Base-by-base conservation (phyloP, 1,284 basidiomycete genomes). In the Cryptococcus sp. region DNA sequence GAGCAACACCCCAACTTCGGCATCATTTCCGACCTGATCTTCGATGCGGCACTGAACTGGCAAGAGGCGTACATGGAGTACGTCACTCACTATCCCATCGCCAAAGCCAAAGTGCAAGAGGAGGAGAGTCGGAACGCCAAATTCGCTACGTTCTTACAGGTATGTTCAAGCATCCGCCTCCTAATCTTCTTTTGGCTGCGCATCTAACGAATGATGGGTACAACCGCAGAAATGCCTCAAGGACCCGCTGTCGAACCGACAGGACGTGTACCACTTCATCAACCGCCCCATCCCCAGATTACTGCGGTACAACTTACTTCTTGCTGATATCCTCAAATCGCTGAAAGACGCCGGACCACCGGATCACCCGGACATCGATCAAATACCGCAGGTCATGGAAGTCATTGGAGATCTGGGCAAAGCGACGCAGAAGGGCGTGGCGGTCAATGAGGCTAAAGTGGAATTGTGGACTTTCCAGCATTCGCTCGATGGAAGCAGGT, bases 51-150 rank as follows among this genome's bases (percentile, higher is more conserved):
- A 3, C 82, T 98, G 57, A 91, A 94, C 73, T 98, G 95, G 84
- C 85, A 89, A 13, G 89, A 93, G 52, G 90, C 90, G 16, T 99
- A 99, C 76, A 86, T 91, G 83, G 87, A 91, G 67, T 98, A 96
- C 70, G 88, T 93, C 47, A 88, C 91, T 5, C 89, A 94, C 77
- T 96, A 96, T 73, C 94, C 95, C 0, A 90, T 96, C 55, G 93
- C 94, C 5, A 90, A 89, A 40, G 93, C 91, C 73, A 84, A 89
- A 56, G 89, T 98, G 56, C 91, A 93, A 57, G 88, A 93, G 50
- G 95, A 98, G 80, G 87, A 87, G 80, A 84, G 81, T 25, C 86
- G 82, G 55, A 99, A 97, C 72, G 81, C 83, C 0, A 80, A 83
- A 4, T 97, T 99, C 80, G 88, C 85, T 62, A 78, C 81, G 0